These are phyloP conservation scores for Amanita rimosa DNA, from an alignment of 768 basidiomycete species.

Conservation along the genomic window DNA sequence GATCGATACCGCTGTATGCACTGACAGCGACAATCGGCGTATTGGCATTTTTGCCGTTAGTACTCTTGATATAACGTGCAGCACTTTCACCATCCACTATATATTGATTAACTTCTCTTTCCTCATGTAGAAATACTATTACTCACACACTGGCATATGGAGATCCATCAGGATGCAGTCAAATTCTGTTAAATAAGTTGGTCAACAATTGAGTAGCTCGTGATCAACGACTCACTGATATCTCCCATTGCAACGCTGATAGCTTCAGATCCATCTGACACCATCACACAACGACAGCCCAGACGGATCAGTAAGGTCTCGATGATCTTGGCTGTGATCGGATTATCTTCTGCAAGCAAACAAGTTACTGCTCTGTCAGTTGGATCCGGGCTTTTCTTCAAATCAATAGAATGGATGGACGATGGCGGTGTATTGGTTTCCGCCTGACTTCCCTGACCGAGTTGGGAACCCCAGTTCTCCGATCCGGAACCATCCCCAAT, in stretches of 20 bases:
- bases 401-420: slow-evolving; percentile 76
- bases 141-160: slow-evolving; percentile 87
- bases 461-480: slow-evolving; percentile 57
- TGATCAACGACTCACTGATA: slow-evolving; percentile 61
- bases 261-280: slow-evolving; percentile 93
- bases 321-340: slow-evolving; percentile 95
- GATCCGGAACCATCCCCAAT: slow-evolving; percentile 70
- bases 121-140: not conserved
- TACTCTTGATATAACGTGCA: slow-evolving; percentile 93
- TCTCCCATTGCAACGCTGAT: slow-evolving; percentile 96
- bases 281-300: slow-evolving; percentile 92
- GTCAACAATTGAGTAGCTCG: not conserved
- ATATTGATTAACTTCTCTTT: slow-evolving; percentile 3
- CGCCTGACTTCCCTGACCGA: slow-evolving; percentile 42
- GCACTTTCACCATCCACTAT: slow-evolving; percentile 93
- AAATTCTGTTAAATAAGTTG: slow-evolving; percentile 52
- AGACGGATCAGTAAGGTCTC: slow-evolving; percentile 89
- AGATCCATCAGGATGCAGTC: slow-evolving; percentile 94
- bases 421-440: slow-evolving; percentile 67
- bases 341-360: slow-evolving; percentile 93
- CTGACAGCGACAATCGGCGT: slow-evolving; percentile 92
- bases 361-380: slow-evolving; percentile 86
- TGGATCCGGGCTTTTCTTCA: slow-evolving; percentile 68
- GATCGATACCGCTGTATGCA: slow-evolving; percentile 70
- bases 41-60: slow-evolving; percentile 87